phyloP scores from a whole-genome alignment of 2,329 filamentous ascomycete species.

The Exophiala xenobiotica region DNA sequence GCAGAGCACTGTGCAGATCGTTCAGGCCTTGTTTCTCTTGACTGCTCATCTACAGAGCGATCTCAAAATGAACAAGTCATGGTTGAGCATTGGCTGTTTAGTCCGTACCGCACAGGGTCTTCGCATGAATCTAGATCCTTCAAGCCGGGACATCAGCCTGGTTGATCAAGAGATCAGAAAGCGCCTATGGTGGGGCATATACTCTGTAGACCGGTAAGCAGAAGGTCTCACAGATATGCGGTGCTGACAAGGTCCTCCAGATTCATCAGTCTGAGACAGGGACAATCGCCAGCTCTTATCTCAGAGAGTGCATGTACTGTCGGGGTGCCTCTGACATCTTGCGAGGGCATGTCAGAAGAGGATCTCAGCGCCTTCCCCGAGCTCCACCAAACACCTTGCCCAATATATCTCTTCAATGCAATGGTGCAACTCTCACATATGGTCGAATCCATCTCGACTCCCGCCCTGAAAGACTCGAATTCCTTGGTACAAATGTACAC shows the following conservation, averaged over 20 bases:
- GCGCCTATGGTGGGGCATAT: background rate
- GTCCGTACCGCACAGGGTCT: background rate
- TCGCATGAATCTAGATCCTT: background rate
- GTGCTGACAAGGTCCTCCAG: background rate
- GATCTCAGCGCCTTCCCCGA: background rate
- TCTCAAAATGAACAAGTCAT: background rate
- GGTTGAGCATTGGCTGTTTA: background rate
- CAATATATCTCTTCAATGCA: background rate
- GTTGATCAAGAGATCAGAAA: background rate
- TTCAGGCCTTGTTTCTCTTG: background rate
- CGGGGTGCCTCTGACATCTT: background rate
- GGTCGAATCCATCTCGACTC: background rate
- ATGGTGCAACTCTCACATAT: background rate
- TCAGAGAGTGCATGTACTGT: background rate
- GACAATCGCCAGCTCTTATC: background rate
- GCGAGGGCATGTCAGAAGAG: background rate
- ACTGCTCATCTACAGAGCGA: background rate
- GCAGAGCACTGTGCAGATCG: background rate
- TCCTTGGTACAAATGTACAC: background rate
- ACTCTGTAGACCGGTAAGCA: background rate
- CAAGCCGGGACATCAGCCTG: background rate
- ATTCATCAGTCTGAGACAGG: background rate
- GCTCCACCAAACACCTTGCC: background rate
- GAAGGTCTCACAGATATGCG: background rate
- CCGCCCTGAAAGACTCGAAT: background rate